Conservation (phyloP, 2,329 filamentous ascomycete species). For the Aspergillus sp. region DNA sequence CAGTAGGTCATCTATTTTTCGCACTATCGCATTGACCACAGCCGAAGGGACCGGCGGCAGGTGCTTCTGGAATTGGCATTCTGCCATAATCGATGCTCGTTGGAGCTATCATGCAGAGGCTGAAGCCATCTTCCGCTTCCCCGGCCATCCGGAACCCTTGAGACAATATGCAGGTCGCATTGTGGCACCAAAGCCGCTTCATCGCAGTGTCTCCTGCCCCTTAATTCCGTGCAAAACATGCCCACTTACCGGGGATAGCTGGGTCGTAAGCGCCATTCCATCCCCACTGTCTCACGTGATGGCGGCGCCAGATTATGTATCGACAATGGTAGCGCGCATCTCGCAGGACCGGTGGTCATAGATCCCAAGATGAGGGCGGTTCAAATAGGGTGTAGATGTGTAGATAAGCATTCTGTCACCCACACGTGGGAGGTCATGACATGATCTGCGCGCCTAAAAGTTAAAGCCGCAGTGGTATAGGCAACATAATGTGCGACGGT, state of each 20-base stretch:
- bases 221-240: slow-evolving; percentile 6
- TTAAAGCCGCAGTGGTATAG: neutral
- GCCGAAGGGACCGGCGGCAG: slow-evolving; percentile 6
- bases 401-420: slow-evolving; percentile 6
- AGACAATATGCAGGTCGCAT: slow-evolving; percentile 14
- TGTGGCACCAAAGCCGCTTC: slow-evolving; percentile 16
- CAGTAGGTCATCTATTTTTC: slow-evolving; percentile 19
- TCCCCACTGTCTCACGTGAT: slow-evolving; percentile 2
- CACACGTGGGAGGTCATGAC: slow-evolving; percentile 18
- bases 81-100: slow-evolving; percentile 10
- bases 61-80: slow-evolving; percentile 14
- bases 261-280: neutral
- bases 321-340: too few relatives aligned
- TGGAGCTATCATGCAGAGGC: slow-evolving; percentile 17
- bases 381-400: neutral
- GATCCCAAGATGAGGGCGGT: neutral
- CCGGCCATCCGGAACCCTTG: slow-evolving; percentile 21
- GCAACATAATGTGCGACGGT: neutral
- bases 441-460: slow-evolving; percentile 9
- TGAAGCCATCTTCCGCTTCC: slow-evolving; percentile 17
- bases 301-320: too few relatives aligned
- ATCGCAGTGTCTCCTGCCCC: neutral
- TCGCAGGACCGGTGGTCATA: neutral
- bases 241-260: slow-evolving; percentile 2
- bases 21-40: slow-evolving; percentile 11